phyloP scores from a whole-genome alignment of 1,139 yeast species.

The Lipomyces yarrowii region DNA sequence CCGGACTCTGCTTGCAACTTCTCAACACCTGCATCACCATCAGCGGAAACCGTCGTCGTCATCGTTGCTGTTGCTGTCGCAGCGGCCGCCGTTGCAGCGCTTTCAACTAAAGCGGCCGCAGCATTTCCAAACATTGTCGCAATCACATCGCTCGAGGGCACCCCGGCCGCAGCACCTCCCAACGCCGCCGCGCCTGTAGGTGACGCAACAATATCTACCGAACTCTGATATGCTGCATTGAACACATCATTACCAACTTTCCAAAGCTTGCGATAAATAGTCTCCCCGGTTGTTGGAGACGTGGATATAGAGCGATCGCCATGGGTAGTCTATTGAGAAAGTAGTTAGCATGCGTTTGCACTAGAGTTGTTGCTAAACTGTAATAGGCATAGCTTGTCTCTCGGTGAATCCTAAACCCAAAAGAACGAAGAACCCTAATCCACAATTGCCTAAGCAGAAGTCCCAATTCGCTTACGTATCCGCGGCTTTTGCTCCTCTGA shows the following conservation, averaged over 20 bases:
- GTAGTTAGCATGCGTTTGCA: not conserved
- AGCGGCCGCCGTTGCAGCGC: constrained; percentile 9
- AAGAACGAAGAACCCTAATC: not conserved
- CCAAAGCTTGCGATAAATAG: not conserved
- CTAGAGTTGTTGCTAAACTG: not conserved
- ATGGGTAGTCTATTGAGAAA: not conserved
- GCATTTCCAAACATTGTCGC: constrained; percentile 12
- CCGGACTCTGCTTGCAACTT: not conserved
- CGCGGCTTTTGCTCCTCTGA: not conserved
- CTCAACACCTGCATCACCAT: not conserved
- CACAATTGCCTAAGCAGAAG: not conserved
- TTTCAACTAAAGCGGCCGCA: constrained; percentile 9
- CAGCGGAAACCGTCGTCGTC: not conserved
- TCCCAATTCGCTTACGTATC: not conserved
- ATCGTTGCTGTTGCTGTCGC: not conserved
- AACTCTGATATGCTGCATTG: not conserved
- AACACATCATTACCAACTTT: not conserved
- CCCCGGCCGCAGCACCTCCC: constrained; percentile 1
- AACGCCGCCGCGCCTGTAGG: constrained; percentile 9
- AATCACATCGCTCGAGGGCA: not conserved
- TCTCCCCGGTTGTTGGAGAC: not conserved
- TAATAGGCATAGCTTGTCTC: not conserved
- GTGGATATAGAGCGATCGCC: not conserved
- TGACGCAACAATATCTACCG: not conserved
- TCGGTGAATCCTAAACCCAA: not conserved